These are phyloP conservation scores for Asclepias syriaca DNA, from an alignment of 257 asterid genomes.

Conservation along the genomic window DNA sequence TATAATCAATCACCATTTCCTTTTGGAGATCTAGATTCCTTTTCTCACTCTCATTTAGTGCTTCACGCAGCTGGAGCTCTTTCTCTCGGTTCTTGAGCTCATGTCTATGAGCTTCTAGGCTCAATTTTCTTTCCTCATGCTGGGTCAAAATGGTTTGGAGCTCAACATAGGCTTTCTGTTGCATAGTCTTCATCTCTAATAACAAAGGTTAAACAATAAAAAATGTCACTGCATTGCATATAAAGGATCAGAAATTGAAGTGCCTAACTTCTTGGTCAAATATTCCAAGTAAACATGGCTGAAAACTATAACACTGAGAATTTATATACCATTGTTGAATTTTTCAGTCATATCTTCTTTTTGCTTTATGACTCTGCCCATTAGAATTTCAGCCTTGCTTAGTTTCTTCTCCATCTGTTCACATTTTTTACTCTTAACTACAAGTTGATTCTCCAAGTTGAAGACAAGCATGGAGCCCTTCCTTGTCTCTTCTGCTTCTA, in stretches of 20 bases:
- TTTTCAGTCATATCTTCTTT: conserved; percentile 53
- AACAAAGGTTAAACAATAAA: conserved; percentile 9
- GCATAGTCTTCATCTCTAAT: conserved; percentile 66
- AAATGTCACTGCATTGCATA: not conserved
- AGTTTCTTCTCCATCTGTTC: conserved; percentile 54
- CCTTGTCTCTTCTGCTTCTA: conserved; percentile 49
- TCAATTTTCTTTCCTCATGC: conserved; percentile 41
- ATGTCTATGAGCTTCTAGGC: conserved; percentile 49
- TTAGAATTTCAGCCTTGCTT: conserved; percentile 47
- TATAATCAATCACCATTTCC: conserved; percentile 43
- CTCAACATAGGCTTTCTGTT: conserved; percentile 39
- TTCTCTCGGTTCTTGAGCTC: conserved; percentile 49
- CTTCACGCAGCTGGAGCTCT: conserved; percentile 45
- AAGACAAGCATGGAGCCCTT: conserved; percentile 43
- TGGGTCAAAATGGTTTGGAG: conserved; percentile 46
- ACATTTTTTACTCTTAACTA: conserved; percentile 43
- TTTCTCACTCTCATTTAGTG: conserved; percentile 58
- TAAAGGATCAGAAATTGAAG: not conserved
- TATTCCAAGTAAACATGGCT: not conserved
- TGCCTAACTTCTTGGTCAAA: not conserved
- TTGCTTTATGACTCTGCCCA: conserved; percentile 44
- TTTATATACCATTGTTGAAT: conserved; percentile 50
- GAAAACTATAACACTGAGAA: not conserved
- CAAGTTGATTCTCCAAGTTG: conserved; percentile 42
- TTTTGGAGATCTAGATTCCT: conserved; percentile 45